A percentile compares a stretch with the other conserved stretches of the same genome.
These are phyloP conservation scores for Penicillium verrucosum DNA, from an alignment of 2,329 filamentous ascomycete genomes.

Conservation along the genomic window DNA sequence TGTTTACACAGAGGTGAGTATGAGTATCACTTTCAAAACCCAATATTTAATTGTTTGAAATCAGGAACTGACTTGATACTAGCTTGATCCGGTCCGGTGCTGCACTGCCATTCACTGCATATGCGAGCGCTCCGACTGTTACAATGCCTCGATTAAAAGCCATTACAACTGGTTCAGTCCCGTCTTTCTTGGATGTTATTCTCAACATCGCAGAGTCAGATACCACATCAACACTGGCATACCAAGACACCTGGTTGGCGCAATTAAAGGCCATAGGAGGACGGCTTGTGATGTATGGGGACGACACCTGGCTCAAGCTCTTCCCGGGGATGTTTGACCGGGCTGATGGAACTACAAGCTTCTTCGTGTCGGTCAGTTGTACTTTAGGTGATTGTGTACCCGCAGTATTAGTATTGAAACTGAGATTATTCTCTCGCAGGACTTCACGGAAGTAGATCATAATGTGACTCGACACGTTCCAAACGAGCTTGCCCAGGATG, in stretches of 20 bases:
- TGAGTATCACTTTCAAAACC: slow-evolving; percentile 8
- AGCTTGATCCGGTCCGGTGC: slow-evolving; percentile 80
- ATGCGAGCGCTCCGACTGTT: slow-evolving; percentile 94
- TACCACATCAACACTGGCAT: slow-evolving; percentile 78
- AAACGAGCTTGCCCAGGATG: slow-evolving; percentile 67
- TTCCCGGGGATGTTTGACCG: slow-evolving; percentile 87
- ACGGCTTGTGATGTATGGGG: slow-evolving; percentile 89
- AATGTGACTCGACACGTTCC: slow-evolving; percentile 92
- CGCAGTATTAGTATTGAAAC: slow-evolving; percentile 1
- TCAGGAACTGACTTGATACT: slow-evolving; percentile 12
- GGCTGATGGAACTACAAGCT: slow-evolving; percentile 90
- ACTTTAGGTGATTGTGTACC: background rate
- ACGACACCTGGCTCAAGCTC: slow-evolving; percentile 97
- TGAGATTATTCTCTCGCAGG: slow-evolving; percentile 50
- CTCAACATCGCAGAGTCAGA: slow-evolving; percentile 95
- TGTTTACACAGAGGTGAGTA: slow-evolving; percentile 76
- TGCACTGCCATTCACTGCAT: slow-evolving; percentile 89
- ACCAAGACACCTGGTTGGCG: slow-evolving; percentile 92
- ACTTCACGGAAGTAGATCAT: slow-evolving; percentile 95
- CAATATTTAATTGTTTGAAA: background rate
- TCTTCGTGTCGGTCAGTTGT: slow-evolving; percentile 85
- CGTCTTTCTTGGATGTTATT: slow-evolving; percentile 94
- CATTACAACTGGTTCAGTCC: slow-evolving; percentile 96
- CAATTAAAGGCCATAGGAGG: slow-evolving; percentile 78
- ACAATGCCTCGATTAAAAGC: slow-evolving; percentile 98